Base-by-base conservation (phyloP, 306 rosid species). In the Lathyrus aphaca region DNA sequence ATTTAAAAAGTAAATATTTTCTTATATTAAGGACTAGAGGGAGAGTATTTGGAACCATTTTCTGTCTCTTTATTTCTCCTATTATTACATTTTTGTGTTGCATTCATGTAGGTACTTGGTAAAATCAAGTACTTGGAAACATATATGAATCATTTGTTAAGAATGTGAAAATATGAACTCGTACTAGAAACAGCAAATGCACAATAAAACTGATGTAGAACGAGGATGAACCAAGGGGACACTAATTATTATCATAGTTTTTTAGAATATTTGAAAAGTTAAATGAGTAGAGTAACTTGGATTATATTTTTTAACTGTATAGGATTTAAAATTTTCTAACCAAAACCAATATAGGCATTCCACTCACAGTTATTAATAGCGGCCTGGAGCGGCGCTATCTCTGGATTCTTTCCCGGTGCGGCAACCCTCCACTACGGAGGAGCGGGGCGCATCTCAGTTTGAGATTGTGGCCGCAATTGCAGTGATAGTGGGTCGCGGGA, bases 61-160 rank as follows among this genome's bases (percentile, higher is more conserved):
- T 30, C 43, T 58, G n/a, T 58, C 44, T 37, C 53, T 65, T 32
- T 7, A 35, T 35, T 35, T 35, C 39, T 68, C 57, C 21, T 6
- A 8, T 29, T 63, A 17, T 16, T 23, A 57, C 58, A 55, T 35
- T 73, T 58, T 58, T 82, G 56, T 9, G n/a, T 61, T 29, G 76
- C 43, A 4, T 71, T 79, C 50, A 15, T 61, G 39, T 15, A 35
- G 40, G 15, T 55, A 39, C 53, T 65, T 56, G 5, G 15, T 54
- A 10, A 44, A 39, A n/a, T 56, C 45, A 64, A 42, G 44, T 27
- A 54, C 68, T 27, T 46, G 68, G 30, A 45, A 67, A 3, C 25
- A 75, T 59, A 15, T 64, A 37, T 25, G 68, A 18, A 30, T 44
- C 11, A 1, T 55, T 55, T 65, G 6, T 71, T 30, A 48, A 49